Percentiles rank a stretch among this genome's conserved stretches.
These are phyloP conservation scores for Globisporangium uncinulatum DNA, from an alignment of 352 stramenopile genomes.

Conservation along the genomic window DNA sequence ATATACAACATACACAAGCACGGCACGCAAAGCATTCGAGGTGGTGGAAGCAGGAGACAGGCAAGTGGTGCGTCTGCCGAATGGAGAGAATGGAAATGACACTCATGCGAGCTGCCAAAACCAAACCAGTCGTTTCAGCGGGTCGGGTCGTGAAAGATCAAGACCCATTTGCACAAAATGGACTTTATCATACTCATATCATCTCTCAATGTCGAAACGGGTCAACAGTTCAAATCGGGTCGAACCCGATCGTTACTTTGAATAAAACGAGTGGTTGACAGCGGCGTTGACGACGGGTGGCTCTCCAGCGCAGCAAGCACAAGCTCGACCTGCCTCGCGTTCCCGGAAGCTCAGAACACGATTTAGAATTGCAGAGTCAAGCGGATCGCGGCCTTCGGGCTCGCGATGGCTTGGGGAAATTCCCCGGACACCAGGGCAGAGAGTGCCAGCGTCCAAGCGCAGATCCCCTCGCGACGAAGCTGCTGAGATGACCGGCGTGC, in stretches of 20 bases:
- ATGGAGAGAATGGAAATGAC: no score
- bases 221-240: no score
- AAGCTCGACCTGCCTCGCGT: conserved; percentile 56
- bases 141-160: no score
- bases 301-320: conserved; percentile 20
- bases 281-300: conserved; percentile 62
- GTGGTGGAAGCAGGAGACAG: no score
- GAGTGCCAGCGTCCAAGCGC: conserved; percentile 77
- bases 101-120: no score
- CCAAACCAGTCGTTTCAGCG: no score
- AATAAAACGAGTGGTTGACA: conserved; percentile 5
- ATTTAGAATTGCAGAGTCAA: conserved; percentile 93
- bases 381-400: conserved; percentile 29
- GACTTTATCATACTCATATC: no score
- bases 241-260: no score
- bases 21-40: no score
- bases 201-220: no score
- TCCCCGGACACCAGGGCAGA: conserved; percentile 87
- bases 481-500: conserved; percentile 36
- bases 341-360: conserved; percentile 56
- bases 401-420: conserved; percentile 82
- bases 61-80: no score
- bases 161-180: no score
- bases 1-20: neutral
- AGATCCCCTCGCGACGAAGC: conserved; percentile 74